Conservation (phyloP, 2,329 filamentous ascomycete species). For the Botrytis fabae region DNA sequence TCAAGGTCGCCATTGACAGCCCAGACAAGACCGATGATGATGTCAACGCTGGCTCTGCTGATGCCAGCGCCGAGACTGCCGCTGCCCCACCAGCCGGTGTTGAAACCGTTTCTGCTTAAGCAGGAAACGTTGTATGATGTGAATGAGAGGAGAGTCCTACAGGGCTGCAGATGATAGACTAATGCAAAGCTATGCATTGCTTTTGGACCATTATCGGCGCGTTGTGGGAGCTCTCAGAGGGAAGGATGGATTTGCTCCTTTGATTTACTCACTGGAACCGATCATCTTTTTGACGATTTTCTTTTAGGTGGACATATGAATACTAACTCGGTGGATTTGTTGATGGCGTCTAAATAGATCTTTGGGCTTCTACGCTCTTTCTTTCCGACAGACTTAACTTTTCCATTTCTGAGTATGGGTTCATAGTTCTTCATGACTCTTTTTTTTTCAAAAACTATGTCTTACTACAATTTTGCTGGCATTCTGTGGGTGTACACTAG, state of each 20-base stretch:
- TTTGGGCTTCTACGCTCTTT: constrained; percentile 29
- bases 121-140: constrained; percentile 38
- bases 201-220: constrained; percentile 35
- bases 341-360: constrained; percentile 34
- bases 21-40: constrained; percentile 95
- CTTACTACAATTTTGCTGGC: constrained; percentile 43
- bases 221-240: constrained; percentile 30
- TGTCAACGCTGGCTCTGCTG: constrained; percentile 56
- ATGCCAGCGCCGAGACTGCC: constrained; percentile 42
- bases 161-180: constrained; percentile 15
- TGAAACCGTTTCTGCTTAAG: constrained; percentile 46
- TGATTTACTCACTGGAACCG: constrained; percentile 31
- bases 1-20: constrained; percentile 99
- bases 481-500: constrained; percentile 44
- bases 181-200: constrained; percentile 35
- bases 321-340: constrained; percentile 31
- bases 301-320: constrained; percentile 37
- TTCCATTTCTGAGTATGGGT: constrained; percentile 31
- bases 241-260: constrained; percentile 30
- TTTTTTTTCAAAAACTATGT: constrained; percentile 37
- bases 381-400: constrained; percentile 39
- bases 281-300: constrained; percentile 39
- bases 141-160: constrained; percentile 36
- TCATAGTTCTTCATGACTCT: constrained; percentile 42
- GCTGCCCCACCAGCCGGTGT: constrained; percentile 58